A percentile compares a stretch with the other conserved stretches of the same genome.
These are phyloP conservation scores for Heliamphora pulchella DNA, from an alignment of 179 eudicot species.

Conservation along the genomic window DNA sequence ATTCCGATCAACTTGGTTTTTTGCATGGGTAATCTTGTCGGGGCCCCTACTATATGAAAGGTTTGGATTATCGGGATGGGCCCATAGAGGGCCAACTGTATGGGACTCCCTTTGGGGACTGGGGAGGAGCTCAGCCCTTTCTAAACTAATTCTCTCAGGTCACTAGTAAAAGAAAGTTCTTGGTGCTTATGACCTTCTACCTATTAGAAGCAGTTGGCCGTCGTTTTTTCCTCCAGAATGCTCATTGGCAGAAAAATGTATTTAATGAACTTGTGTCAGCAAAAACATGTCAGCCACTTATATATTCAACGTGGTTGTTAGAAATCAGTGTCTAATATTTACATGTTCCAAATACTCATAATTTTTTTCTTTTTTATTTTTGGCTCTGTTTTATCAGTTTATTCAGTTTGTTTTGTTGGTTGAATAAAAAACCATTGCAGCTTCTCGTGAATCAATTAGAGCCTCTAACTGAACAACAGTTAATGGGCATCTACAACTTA, in stretches of 20 bases:
- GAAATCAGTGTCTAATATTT: neutral
- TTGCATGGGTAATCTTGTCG: too few species aligned
- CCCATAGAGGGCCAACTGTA: too few species aligned
- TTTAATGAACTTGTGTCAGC: neutral
- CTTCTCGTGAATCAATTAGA: conserved; percentile 77
- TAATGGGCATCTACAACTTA: conserved; percentile 54
- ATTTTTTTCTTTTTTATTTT: too few species aligned
- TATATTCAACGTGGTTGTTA: neutral
- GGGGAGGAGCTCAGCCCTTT: too few species aligned
- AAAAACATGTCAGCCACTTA: neutral
- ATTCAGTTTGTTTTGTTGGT: conserved; percentile 3
- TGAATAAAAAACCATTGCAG: conserved; percentile 34
- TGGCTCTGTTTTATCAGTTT: neutral
- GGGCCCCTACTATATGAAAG: too few species aligned
- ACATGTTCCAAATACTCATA: neutral
- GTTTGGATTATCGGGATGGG: too few species aligned
- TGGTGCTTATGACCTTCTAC: neutral
- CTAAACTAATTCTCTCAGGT: neutral
- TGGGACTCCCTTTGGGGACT: too few species aligned
- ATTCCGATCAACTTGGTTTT: too few species aligned
- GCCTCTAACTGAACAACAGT: conserved; percentile 90
- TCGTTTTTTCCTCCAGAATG: neutral
- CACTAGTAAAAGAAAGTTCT: too few species aligned
- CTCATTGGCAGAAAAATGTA: too few species aligned
- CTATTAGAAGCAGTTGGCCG: neutral